Evolutionary conservation across 495 filamentous ascomycete species (phyloP), one percentile per base, ranked within the genome.

Genomic region (Podospora didyma): DNA sequence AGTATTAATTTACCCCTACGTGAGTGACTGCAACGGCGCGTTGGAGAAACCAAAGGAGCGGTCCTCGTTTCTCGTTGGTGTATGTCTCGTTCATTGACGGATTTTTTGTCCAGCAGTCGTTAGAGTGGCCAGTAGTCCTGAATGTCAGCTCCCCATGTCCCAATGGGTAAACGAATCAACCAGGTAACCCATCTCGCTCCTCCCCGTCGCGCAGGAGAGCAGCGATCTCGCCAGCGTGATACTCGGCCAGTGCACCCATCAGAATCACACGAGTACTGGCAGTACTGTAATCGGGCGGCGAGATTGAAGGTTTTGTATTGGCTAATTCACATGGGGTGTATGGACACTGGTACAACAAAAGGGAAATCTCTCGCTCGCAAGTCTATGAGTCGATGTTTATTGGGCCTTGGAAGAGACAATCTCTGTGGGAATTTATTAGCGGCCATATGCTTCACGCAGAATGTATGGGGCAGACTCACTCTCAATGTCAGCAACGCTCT

Each of bases 401-500:
- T 81, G 73, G 49, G 77, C 68, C 71, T 82, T 83, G 63, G 76
- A 71, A 49, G 75, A 67, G 61, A 82, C 73, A 60, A 83, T 83
- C 62, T 67, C 79, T 82, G 65, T 39, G 2, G 10, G 7, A 34
- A 31, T 31, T 56, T 16, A 60, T 75, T 69, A 73, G 68, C 31
- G 48, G n/a, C 23, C 23, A 45, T 31, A 46, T 48, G 39, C 28
- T 31, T 42, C 12, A 10, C 10, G 41, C 1, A 14, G 21, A 3
- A 31, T 23, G 39, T 16, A 21, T 20, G 31, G 19, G 19, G 24
- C 7, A 14, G 24, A 85, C 92, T 78, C 80, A 97, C 94, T 92
- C 84, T 99, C 94, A 70, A 97, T 87, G 76, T 99, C 94, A 47
- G 84, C 75, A 67, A 99, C 81, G 74, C 89, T 94, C 82, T 99